phyloP scores from a whole-genome alignment of 371 early-diverging fungal genomes.

The Mucor sp. region DNA sequence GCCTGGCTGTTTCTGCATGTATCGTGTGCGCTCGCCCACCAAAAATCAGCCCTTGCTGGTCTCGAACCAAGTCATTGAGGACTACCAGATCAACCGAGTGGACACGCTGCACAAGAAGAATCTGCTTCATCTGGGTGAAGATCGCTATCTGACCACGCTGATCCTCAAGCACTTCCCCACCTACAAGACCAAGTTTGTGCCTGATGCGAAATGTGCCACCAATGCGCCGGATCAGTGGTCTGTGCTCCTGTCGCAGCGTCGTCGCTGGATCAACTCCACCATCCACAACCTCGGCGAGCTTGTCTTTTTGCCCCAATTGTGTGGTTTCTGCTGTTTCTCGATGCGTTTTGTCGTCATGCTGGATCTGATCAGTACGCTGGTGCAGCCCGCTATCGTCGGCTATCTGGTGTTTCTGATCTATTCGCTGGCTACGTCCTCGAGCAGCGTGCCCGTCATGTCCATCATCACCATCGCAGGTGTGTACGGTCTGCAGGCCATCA shows the following conservation, averaged over 20 bases:
- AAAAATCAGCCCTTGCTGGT: conserved; percentile 90
- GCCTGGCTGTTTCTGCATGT: conserved; percentile 94
- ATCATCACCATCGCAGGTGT: conserved; percentile 70
- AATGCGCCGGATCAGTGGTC: conserved; percentile 95
- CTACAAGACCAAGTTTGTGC: conserved; percentile 95
- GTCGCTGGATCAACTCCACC: conserved; percentile 99
- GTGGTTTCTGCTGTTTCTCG: conserved; percentile 96
- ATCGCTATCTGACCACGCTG: conserved; percentile 96
- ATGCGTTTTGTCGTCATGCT: conserved; percentile 97
- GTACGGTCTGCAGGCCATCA: conserved; percentile 81
- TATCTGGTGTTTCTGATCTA: conserved; percentile 78
- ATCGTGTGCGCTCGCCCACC: conserved; percentile 81
- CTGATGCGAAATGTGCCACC: conserved; percentile 96
- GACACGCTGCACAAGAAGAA: conserved; percentile 98
- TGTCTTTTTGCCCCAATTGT: conserved; percentile 81
- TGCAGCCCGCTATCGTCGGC: conserved; percentile 88
- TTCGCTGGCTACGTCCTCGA: conserved; percentile 35
- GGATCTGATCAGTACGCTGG: conserved; percentile 88
- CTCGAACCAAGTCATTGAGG: conserved; percentile 86
- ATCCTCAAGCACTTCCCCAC: conserved; percentile 98
- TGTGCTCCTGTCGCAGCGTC: conserved; percentile 94
- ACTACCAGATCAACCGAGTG: conserved; percentile 94
- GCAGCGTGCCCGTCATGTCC: conserved; percentile 54
- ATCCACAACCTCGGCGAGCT: conserved; percentile 96
- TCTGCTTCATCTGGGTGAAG: conserved; percentile 82